Evolutionary conservation across 768 basidiomycete genomes (phyloP), one percentile per base, ranked within the genome.

Genomic region (Rhodotorula toruloides): DNA sequence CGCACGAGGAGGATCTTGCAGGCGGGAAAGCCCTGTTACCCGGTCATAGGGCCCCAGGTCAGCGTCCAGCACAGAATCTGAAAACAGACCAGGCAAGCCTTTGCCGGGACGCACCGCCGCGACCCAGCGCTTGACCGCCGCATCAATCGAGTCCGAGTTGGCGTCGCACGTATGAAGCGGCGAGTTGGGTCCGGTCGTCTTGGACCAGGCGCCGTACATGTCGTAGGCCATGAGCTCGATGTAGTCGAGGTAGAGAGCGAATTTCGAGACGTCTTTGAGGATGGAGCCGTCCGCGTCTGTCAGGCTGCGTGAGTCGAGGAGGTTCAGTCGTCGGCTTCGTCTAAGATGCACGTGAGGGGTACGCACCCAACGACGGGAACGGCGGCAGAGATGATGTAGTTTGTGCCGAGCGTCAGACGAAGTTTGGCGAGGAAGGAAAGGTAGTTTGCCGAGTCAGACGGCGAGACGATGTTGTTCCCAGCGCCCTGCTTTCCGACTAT

Each of bases 361-460:
- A 27, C 63, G 40, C 34, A 64, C 66, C 66, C 67, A 8, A 47
- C 40, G 3, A 62, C 61, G 1, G 67, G 67, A 9, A 68, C 58
- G 3, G 62, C 62, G 0, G 61, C 67, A 1, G 49, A 29, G 29
- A 68, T 50, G 25, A 40, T 12, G 3, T 39, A n/a, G 10, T 25
- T 32, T 12, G 9, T 56, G 6, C 61, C 61, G 21, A 68, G 27
- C 4, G 77, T 76, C 40, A 63, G 42, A 37, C 78, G 63, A 17
- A 80, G 64, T 16, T 74, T 67, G 37, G 73, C 58, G 16, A 80
- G 71, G 73, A 79, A 77, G 4, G 70, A 25, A 32, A 78, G 65
- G 66, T 75, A 77, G 67, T 78, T 78, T 17, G 76, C 77, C 10
- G 77, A 74, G 67, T 80, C 79, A 37, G 48, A 25, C 5, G 66